These are phyloP conservation scores for Pigoraptor vietnamica DNA, from an alignment of 78 protist genomes.

Conservation along the genomic window DNA sequence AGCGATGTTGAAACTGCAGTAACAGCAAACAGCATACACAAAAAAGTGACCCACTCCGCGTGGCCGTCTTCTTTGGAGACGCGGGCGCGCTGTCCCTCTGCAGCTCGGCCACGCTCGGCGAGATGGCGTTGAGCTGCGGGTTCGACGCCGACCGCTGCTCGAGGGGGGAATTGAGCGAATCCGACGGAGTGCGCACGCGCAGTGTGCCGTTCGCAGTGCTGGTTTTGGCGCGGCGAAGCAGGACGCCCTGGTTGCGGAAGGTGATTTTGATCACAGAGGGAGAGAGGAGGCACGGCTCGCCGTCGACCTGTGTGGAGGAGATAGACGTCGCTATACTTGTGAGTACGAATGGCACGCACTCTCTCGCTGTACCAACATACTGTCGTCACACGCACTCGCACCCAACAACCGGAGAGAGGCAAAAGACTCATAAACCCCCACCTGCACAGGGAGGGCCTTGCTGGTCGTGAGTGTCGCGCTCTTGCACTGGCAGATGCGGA, in stretches of 20 bases:
- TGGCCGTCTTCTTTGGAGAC: background rate
- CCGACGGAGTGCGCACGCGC: background rate
- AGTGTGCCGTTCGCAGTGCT: background rate
- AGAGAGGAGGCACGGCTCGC: slow-evolving; percentile 30
- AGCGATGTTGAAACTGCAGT: too few species aligned
- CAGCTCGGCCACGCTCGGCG: background rate
- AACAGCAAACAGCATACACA: too few species aligned
- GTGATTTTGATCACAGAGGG: background rate
- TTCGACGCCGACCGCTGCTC: background rate
- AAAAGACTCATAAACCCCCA: too few species aligned
- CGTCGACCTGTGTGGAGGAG: slow-evolving; percentile 23
- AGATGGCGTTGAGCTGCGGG: background rate
- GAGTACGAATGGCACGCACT: too few species aligned
- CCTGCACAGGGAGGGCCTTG: slow-evolving; percentile 13
- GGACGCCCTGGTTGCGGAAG: background rate
- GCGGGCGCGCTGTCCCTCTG: background rate
- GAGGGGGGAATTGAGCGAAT: background rate
- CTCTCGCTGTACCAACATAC: too few species aligned
- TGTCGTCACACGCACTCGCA: background rate
- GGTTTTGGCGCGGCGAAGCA: background rate
- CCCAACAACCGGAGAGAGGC: too few species aligned
- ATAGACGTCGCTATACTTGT: too few species aligned
- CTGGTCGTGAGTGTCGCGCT: background rate
- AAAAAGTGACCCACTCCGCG: background rate
- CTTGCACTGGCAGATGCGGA: slow-evolving; percentile 8